phyloP scores from a whole-genome alignment of 306 rosid species.

The Vachellia pachyceras region DNA sequence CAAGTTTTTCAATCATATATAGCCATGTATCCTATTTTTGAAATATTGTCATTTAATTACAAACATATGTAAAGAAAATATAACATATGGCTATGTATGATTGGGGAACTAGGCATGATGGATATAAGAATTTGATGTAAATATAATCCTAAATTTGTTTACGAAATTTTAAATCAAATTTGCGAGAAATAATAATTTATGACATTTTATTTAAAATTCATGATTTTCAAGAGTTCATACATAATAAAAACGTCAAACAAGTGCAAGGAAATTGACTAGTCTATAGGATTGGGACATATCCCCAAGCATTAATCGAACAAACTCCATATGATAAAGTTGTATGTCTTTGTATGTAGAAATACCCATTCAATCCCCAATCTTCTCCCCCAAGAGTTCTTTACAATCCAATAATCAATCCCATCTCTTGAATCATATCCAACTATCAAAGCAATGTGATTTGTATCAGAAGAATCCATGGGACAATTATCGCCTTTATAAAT shows the following conservation, averaged over 20 bases:
- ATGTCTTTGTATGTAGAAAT: not conserved
- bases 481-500: not conserved
- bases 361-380: not conserved
- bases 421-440: constrained; percentile 4
- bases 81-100: too few relatives aligned
- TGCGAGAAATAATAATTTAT: too few relatives aligned
- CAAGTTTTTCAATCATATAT: too few relatives aligned
- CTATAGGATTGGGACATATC: not conserved
- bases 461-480: not conserved
- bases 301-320: not conserved
- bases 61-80: too few relatives aligned
- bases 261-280: not conserved
- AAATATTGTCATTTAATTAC: too few relatives aligned
- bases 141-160: too few relatives aligned
- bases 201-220: not conserved
- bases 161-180: too few relatives aligned
- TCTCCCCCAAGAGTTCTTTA: not conserved
- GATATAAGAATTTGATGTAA: too few relatives aligned
- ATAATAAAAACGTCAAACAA: not conserved
- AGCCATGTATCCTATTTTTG: too few relatives aligned
- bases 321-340: not conserved
- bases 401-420: constrained; percentile 3
- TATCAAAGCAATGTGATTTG: not conserved
- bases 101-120: too few relatives aligned
- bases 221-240: too few relatives aligned